Evolutionary conservation across 2,329 filamentous ascomycete genomes (phyloP).

Genomic region (Raffaelea arxii): DNA sequence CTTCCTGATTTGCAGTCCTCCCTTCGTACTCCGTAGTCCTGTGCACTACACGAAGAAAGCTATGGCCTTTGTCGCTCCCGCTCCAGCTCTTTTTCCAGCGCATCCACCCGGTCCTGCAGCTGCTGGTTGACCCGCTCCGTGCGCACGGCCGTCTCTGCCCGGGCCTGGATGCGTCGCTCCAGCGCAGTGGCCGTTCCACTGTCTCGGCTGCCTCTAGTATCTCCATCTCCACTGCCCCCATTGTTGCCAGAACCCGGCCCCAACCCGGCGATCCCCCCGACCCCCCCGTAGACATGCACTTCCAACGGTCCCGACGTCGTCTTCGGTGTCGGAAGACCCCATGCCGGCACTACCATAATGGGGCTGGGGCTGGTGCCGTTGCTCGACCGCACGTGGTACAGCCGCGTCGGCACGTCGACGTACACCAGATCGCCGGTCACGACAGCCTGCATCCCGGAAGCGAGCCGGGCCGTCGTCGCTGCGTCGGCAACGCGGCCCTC

Average conservation of each 20-base stretch:
- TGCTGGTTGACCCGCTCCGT: constrained; percentile 4
- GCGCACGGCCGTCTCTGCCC: constrained; percentile 6
- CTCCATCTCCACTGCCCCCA: neutral
- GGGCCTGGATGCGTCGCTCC: constrained; percentile 17
- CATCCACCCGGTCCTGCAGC: constrained; percentile 1
- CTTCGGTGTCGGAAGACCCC: too few species aligned
- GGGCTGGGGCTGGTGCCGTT: constrained; percentile 30
- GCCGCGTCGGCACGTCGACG: constrained; percentile 40
- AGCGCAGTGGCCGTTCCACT: constrained; percentile 16
- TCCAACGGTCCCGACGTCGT: too few species aligned
- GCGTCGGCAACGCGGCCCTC: constrained; percentile 24
- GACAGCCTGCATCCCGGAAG: constrained; percentile 28
- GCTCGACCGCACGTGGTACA: constrained; percentile 29
- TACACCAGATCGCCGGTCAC: constrained; percentile 28
- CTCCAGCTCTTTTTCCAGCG: constrained; percentile 5
- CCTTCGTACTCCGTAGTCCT: constrained; percentile 4
- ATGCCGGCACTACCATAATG: constrained; percentile 44
- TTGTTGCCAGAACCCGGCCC: neutral
- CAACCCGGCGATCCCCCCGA: constrained; percentile 15
- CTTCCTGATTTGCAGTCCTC: too few species aligned
- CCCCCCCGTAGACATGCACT: constrained; percentile 18
- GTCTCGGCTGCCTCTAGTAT: constrained; percentile 9
- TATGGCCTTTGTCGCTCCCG: too few species aligned
- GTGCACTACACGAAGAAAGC: too few species aligned
- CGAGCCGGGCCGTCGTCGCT: constrained; percentile 18